Evolutionary conservation across 148 eudicot species (phyloP).

Genomic region (Mesembryanthemum crystallinum): DNA sequence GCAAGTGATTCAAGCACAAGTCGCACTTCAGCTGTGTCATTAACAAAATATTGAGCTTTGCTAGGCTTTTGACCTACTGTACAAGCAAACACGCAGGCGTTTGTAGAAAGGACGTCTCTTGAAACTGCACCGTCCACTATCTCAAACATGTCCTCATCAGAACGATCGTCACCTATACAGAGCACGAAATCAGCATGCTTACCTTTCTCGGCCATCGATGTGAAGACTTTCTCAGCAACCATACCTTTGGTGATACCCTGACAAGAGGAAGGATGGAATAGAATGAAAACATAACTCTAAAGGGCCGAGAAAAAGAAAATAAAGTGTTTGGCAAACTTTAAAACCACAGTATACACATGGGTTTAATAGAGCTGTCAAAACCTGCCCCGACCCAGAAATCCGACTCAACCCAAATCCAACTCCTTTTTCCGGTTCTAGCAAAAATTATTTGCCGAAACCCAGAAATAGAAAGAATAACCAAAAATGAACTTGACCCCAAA

Average conservation of each 20-base stretch:
- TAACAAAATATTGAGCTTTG: slow-evolving; percentile 40
- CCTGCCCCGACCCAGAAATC: no score
- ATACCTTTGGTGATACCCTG: slow-evolving; percentile 42
- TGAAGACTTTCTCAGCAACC: slow-evolving; percentile 39
- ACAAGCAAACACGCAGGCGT: slow-evolving; percentile 35
- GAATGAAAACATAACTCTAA: not conserved
- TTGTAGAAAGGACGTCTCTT: slow-evolving; percentile 23
- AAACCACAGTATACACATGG: no score
- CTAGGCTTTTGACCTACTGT: slow-evolving; percentile 46
- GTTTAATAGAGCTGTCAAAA: no score
- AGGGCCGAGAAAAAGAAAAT: not conserved
- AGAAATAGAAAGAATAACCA: no score
- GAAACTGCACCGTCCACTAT: slow-evolving; percentile 29
- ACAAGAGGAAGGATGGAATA: not conserved
- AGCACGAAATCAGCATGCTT: slow-evolving; percentile 40
- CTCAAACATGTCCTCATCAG: slow-evolving; percentile 45
- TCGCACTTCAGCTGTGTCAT: slow-evolving; percentile 39
- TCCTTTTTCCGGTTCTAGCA: no score
- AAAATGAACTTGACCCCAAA: no score
- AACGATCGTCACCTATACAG: slow-evolving; percentile 40
- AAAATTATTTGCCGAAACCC: no score
- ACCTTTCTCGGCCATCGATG: slow-evolving; percentile 27
- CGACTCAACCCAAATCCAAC: no score
- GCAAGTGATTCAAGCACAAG: slow-evolving; percentile 36
- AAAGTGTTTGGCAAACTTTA: not conserved